A percentile compares a stretch with the other conserved stretches of the same genome.
phyloP scores from a whole-genome alignment of 2,329 filamentous ascomycete species.

The Thermothelomyces thermophilus region DNA sequence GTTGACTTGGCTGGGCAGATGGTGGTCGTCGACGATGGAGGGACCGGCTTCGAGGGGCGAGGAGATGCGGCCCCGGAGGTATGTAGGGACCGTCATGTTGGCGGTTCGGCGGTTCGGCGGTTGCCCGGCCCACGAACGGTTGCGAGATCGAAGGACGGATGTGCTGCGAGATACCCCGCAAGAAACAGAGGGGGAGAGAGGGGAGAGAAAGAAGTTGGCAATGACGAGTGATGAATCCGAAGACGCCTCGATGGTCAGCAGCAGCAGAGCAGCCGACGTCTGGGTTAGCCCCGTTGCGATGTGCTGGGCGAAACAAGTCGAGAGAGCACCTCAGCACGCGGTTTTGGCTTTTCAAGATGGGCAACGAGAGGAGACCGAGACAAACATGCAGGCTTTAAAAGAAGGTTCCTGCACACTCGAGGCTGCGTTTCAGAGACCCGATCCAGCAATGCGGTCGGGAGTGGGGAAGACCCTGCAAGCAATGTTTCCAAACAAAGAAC shows the following conservation, averaged over 20 bases:
- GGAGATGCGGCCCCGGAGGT: conserved; percentile 52
- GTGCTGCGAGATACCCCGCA: too few species aligned
- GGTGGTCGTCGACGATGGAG: conserved; percentile 51
- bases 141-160: too few species aligned
- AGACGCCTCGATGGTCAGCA: too few species aligned
- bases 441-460: conserved; percentile 1
- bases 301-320: neutral
- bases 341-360: neutral
- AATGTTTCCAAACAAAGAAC: conserved; percentile 13
- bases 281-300: too few species aligned
- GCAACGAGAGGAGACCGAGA: neutral
- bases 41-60: conserved; percentile 56
- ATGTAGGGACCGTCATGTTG: conserved; percentile 29
- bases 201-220: neutral
- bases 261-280: too few species aligned
- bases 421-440: conserved; percentile 8
- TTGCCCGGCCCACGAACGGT: neutral
- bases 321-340: conserved; percentile 3
- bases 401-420: conserved; percentile 1
- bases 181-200: neutral
- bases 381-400: conserved; percentile 7
- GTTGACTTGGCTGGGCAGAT: conserved; percentile 48
- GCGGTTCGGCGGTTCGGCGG: neutral
- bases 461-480: neutral
- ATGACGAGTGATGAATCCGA: neutral